A percentile compares a stretch with the other conserved stretches of the same genome.
These are phyloP conservation scores for Phallus indusiatus DNA, from an alignment of 768 basidiomycete genomes.

Conservation along the genomic window DNA sequence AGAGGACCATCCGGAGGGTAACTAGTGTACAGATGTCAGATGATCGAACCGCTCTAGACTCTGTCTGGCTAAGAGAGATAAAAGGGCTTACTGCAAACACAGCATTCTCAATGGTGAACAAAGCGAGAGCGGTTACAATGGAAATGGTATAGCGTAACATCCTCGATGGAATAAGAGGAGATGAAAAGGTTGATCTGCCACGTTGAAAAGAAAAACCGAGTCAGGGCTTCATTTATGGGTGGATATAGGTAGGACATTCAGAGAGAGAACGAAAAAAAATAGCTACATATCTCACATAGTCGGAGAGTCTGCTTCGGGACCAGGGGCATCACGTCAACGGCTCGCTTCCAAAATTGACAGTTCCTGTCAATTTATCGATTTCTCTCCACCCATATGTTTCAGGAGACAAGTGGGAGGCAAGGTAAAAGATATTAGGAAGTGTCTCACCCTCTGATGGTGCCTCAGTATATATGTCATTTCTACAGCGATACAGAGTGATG, in stretches of 20 bases:
- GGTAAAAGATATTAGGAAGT: background rate
- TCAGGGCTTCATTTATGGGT: background rate
- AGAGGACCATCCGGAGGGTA: background rate
- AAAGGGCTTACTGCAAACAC: background rate
- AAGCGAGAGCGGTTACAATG: background rate
- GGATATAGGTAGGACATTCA: too few species aligned
- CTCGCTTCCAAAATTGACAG: background rate
- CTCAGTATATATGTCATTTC: background rate
- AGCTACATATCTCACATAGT: background rate
- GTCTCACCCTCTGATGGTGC: background rate
- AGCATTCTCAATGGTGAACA: background rate
- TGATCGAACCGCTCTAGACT: background rate
- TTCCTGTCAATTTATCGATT: background rate
- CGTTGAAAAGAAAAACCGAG: background rate
- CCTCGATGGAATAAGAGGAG: background rate
- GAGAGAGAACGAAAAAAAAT: too few species aligned
- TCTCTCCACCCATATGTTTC: background rate
- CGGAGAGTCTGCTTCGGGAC: background rate
- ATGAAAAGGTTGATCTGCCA: background rate
- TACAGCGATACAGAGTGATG: too few species aligned
- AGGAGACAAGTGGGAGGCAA: background rate
- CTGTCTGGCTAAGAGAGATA: background rate
- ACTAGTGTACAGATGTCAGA: background rate
- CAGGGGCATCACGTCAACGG: background rate
- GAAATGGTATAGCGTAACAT: background rate